Conservation (phyloP, 2,329 filamentous ascomycete genomes). For the Chlorencoelia australis region DNA sequence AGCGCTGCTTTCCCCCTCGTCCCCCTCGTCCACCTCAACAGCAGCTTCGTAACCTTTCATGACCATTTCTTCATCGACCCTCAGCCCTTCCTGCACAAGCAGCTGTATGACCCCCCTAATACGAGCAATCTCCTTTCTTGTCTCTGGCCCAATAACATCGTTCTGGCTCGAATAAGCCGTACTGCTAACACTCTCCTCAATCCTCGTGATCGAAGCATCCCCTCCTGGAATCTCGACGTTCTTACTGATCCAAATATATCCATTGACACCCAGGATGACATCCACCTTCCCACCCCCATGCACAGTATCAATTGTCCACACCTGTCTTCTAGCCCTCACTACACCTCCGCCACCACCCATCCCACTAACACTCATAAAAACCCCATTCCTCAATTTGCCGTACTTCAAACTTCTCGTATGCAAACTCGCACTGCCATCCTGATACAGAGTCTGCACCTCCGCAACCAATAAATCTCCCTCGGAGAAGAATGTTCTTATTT, state of each 20-base stretch:
- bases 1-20: conserved; percentile 44
- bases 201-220: conserved; percentile 56
- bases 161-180: conserved; percentile 95
- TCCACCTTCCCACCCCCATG: conserved; percentile 59
- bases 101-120: conserved; percentile 73
- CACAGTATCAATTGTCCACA: conserved; percentile 65
- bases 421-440: conserved; percentile 75
- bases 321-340: conserved; percentile 72
- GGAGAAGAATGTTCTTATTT: conserved; percentile 93
- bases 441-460: conserved; percentile 83
- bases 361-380: conserved; percentile 75
- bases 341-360: conserved; percentile 74
- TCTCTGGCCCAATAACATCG: conserved; percentile 66
- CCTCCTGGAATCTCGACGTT: conserved; percentile 54
- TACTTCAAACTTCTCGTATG: conserved; percentile 90
- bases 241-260: conserved; percentile 91
- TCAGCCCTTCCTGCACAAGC: conserved; percentile 69
- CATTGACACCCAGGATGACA: conserved; percentile 87
- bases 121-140: conserved; percentile 79
- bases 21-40: conserved; percentile 58
- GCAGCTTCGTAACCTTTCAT: conserved; percentile 73
- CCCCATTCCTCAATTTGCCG: conserved; percentile 87
- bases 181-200: conserved; percentile 78
- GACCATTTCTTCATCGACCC: conserved; percentile 85
- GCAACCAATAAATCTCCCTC: conserved; percentile 92